Conservation (phyloP, 108 stramenopile species). For the Craspedostauros australis region DNA sequence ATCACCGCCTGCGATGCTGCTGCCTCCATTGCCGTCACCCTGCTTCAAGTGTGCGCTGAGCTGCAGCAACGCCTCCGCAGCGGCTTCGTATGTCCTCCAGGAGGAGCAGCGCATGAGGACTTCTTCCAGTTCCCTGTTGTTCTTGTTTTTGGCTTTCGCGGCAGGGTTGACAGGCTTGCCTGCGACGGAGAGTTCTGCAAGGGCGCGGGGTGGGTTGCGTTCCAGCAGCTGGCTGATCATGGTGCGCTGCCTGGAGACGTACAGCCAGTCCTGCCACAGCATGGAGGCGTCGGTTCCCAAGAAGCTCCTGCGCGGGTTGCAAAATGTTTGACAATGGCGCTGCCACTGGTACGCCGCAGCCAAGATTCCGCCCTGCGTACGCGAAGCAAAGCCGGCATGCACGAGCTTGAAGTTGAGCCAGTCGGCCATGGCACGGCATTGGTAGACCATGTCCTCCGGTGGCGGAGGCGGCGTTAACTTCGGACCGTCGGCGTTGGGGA, state of each 20-base stretch:
- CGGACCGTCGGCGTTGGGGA: slow-evolving; percentile 1
- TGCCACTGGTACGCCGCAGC: slow-evolving; percentile 57
- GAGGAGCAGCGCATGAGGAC: slow-evolving; percentile 32
- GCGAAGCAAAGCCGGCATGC: slow-evolving; percentile 28
- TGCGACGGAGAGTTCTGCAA: slow-evolving; percentile 10
- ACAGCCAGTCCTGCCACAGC: slow-evolving; percentile 41
- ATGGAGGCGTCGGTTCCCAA: neutral
- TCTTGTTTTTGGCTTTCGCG: too few relatives aligned
- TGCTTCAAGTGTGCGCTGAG: slow-evolving; percentile 34
- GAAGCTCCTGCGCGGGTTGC: slow-evolving; percentile 22
- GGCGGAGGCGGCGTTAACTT: slow-evolving; percentile 5
- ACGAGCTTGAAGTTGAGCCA: slow-evolving; percentile 66
- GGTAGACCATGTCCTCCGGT: slow-evolving; percentile 52
- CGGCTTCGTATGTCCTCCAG: slow-evolving; percentile 54
- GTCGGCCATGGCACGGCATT: slow-evolving; percentile 66
- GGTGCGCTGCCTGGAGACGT: slow-evolving; percentile 40
- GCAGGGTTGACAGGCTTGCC: neutral
- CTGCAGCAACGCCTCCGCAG: slow-evolving; percentile 57
- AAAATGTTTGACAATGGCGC: slow-evolving; percentile 40
- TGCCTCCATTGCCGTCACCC: neutral
- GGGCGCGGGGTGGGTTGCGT: slow-evolving; percentile 29
- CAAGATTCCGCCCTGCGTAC: slow-evolving; percentile 29
- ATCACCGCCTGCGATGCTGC: neutral
- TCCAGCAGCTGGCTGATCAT: slow-evolving; percentile 43
- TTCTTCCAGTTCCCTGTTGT: slow-evolving; percentile 26